A percentile compares a stretch with the other conserved stretches of the same genome.
These are phyloP conservation scores for Zizania latifolia DNA, from an alignment of 176 grass and related monocot genomes.

Conservation along the genomic window DNA sequence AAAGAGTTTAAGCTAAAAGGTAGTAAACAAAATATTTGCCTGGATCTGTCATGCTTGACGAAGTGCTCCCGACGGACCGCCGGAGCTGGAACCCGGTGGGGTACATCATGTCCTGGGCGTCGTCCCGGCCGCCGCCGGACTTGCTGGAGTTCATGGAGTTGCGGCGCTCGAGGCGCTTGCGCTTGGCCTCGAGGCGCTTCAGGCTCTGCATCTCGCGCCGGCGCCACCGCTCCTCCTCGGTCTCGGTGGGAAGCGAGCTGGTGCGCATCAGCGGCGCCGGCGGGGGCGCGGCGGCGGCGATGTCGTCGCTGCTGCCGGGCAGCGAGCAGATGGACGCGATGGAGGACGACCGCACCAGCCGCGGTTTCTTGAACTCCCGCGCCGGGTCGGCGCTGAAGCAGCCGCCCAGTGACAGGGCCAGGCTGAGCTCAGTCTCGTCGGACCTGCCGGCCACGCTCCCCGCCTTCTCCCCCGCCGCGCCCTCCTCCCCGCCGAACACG, in stretches of 20 bases:
- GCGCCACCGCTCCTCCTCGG: slow-evolving; percentile 55
- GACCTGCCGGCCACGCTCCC: background rate
- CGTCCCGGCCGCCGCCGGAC: slow-evolving; percentile 10
- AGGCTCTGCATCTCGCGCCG: slow-evolving; percentile 65
- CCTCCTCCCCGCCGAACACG: slow-evolving; percentile 37
- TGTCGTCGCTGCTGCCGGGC: slow-evolving; percentile 27
- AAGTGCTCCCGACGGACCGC: slow-evolving; percentile 35
- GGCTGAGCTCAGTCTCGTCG: slow-evolving; percentile 67
- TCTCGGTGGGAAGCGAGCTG: slow-evolving; percentile 64
- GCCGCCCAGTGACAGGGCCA: slow-evolving; percentile 76
- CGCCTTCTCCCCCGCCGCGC: background rate
- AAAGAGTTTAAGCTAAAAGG: no score
- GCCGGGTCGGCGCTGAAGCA: slow-evolving; percentile 60
- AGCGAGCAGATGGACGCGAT: slow-evolving; percentile 56
- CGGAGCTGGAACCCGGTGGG: slow-evolving; percentile 37
- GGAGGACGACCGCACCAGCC: slow-evolving; percentile 62
- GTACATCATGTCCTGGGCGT: slow-evolving; percentile 16
- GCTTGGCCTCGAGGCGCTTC: slow-evolving; percentile 76
- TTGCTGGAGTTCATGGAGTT: slow-evolving; percentile 61
- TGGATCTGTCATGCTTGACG: slow-evolving; percentile 30
- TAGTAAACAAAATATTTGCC: no score
- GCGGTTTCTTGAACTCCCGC: slow-evolving; percentile 42
- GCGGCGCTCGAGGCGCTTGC: slow-evolving; percentile 72
- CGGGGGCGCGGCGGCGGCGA: slow-evolving; percentile 13
- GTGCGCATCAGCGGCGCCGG: slow-evolving; percentile 47